Evolutionary conservation across 1,139 yeast species (phyloP).

Genomic region (Debaryomycetaceae sp.): DNA sequence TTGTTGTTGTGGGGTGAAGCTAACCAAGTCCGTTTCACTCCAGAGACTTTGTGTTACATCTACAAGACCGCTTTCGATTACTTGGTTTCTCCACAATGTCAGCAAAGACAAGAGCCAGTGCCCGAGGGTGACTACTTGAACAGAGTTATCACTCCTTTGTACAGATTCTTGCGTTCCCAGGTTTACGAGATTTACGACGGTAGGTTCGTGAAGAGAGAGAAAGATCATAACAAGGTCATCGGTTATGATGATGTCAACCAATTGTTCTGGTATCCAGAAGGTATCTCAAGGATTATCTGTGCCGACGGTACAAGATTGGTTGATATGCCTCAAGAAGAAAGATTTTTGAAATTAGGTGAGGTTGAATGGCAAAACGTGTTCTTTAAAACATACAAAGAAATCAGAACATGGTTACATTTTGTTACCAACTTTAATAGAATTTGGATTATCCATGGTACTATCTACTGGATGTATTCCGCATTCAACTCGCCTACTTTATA

Average conservation of each 20-base stretch:
- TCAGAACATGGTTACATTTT: constrained; percentile 97
- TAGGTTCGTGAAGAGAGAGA: constrained; percentile 94
- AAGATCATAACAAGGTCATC: constrained; percentile 88
- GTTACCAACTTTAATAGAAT: constrained; percentile 96
- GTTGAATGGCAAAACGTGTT: constrained; percentile 90
- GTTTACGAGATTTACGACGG: constrained; percentile 95
- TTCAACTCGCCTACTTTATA: constrained; percentile 90
- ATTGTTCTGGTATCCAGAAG: constrained; percentile 99
- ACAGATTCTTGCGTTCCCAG: constrained; percentile 87
- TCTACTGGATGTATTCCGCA: constrained; percentile 93
- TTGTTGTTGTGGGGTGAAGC: constrained; percentile 98
- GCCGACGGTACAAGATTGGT: constrained; percentile 91
- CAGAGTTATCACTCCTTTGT: constrained; percentile 88
- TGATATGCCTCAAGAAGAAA: constrained; percentile 85
- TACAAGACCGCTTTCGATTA: constrained; percentile 92
- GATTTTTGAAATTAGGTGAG: constrained; percentile 87
- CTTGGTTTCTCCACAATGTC: constrained; percentile 83
- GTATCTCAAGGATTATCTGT: constrained; percentile 86
- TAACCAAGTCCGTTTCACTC: constrained; percentile 91
- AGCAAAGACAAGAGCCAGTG: constrained; percentile 82
- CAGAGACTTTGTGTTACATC: constrained; percentile 89
- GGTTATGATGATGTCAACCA: constrained; percentile 99
- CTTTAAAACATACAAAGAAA: constrained; percentile 94
- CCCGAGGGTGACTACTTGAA: constrained; percentile 96
- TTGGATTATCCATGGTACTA: constrained; percentile 88